phyloP scores from a whole-genome alignment of 331 rosid genomes.

The Rhamnella rubrinervis region DNA sequence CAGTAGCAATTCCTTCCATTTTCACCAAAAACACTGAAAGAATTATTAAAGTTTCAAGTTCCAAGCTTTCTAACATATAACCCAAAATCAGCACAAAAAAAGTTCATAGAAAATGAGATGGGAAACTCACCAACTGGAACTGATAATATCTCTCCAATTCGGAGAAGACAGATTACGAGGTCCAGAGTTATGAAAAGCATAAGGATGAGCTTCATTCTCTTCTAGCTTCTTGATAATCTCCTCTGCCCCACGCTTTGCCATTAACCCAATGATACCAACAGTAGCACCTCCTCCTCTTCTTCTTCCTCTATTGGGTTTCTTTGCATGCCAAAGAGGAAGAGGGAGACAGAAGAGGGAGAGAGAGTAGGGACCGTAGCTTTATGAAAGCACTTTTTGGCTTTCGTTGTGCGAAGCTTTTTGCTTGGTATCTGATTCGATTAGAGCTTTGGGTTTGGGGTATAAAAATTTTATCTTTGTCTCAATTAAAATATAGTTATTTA shows the following conservation, averaged over 20 bases:
- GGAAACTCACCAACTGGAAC: conserved; percentile 73
- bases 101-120: background rate
- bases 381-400: conserved; percentile 25
- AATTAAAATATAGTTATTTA: conserved; percentile 7
- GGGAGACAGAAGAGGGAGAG: conserved; percentile 3
- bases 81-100: background rate
- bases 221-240: conserved; percentile 15
- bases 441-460: background rate
- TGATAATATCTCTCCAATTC: conserved; percentile 78
- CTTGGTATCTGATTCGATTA: conserved; percentile 48
- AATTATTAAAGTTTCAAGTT: too few relatives aligned
- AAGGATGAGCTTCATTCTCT: conserved; percentile 54
- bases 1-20: background rate
- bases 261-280: conserved; percentile 22
- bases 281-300: conserved; percentile 19
- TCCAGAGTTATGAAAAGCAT: conserved; percentile 90
- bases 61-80: too few relatives aligned
- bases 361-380: background rate
- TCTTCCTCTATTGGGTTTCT: conserved; percentile 19
- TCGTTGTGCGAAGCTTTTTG: conserved; percentile 11
- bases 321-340: conserved; percentile 30
- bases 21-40: background rate
- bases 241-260: conserved; percentile 33
- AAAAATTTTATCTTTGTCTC: background rate
- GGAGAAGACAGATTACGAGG: conserved; percentile 75